Conservation (phyloP, 129 eudicot genomes). For the Silybum marianum region DNA sequence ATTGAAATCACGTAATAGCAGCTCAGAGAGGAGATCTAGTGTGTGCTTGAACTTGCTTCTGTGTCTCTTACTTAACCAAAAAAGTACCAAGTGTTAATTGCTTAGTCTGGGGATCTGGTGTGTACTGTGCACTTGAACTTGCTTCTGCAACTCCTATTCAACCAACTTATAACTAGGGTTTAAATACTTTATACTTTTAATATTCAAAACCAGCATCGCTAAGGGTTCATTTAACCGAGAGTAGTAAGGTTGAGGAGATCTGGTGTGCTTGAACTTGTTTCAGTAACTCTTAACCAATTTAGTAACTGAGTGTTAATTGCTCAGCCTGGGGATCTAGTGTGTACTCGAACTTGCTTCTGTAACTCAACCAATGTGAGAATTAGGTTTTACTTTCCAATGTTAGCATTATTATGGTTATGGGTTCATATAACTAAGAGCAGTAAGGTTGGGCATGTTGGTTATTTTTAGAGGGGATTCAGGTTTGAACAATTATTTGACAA, state of each 20-base stretch:
- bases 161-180: background rate
- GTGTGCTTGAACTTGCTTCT: conserved; percentile 15
- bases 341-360: background rate
- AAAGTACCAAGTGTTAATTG: background rate
- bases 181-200: no score
- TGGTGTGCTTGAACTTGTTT: conserved; percentile 10
- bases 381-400: background rate
- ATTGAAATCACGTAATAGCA: background rate
- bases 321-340: background rate
- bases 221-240: background rate
- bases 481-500: background rate
- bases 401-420: background rate
- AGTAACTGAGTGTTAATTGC: background rate
- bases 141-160: background rate
- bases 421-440: background rate
- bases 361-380: background rate
- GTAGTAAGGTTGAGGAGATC: background rate
- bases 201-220: background rate
- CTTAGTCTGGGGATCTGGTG: background rate
- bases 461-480: background rate
- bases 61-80: background rate
- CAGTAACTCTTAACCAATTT: background rate
- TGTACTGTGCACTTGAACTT: background rate
- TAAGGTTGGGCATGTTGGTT: background rate
- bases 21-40: conserved; percentile 11